Base-by-base conservation (phyloP, 352 stramenopile genomes). In the Pythium dissotocum region DNA sequence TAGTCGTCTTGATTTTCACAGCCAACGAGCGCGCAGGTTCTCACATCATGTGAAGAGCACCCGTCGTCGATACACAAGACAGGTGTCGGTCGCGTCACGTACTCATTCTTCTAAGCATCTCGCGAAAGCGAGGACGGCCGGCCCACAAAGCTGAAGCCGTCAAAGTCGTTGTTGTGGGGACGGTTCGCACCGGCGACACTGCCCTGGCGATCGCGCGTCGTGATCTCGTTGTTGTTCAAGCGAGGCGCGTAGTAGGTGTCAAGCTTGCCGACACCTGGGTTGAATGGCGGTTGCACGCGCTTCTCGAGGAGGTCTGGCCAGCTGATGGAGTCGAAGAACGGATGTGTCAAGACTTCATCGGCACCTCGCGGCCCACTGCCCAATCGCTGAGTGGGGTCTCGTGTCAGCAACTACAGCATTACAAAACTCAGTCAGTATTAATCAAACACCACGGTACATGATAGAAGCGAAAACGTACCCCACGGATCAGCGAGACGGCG, bases 381-480 rank as follows among this genome's bases (percentile, higher is more conserved):
- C 16, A 99, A 87, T 60, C 98, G 88, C 75, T 94, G 82, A 38
- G 85, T 94, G 24, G 98, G 97, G 73, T 99, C 96, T 40, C 97
- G 93, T 1, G 96, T 99, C 35, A 99, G 81, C 30, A 99, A 74
- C 86, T 98, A 67, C 33, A 84, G 53, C 61, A n/a, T 61, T 35
- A 16, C 58, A 62, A 26, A 60, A 61, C 48, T 76, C 6, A 63
- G 36, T 76, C 42, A 75, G 35, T 49, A 69, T 60, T 12, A 8
- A 65, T 46, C 1, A 51, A 46, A 51, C 8, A 44, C 33, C 9
- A 71, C 26, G 61, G 28, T 30, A 30, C 42, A 32, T 46, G 9
- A 44, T 16, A 16, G 67, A 51, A 14, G 13, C 26, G 66, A 18
- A 13, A 48, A 33, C 88, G 35, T 88, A 97, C 92, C 73, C 96